Evolutionary conservation across 306 rosid genomes (phyloP).

Genomic region (Sophora flavescens): DNA sequence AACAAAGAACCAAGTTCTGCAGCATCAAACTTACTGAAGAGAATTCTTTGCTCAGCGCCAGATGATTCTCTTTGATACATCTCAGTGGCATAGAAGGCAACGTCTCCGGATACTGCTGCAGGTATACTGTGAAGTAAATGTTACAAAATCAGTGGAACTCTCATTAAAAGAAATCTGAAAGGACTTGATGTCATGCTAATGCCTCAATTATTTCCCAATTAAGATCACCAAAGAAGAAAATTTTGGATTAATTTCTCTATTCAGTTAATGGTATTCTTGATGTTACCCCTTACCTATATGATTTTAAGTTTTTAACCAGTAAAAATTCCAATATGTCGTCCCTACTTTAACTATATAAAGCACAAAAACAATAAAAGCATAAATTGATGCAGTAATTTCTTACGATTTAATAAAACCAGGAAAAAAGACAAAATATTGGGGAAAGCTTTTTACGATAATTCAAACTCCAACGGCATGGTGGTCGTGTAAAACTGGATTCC

Average conservation of each 20-base stretch:
- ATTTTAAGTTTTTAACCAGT: conserved; percentile 29
- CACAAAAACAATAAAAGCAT: conserved; percentile 15
- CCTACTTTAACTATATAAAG: neutral
- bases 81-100: conserved; percentile 76
- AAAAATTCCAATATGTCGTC: neutral
- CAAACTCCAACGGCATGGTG: neutral
- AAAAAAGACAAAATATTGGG: neutral
- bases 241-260: conserved; percentile 14
- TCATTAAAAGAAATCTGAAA: neutral
- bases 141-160: conserved; percentile 37
- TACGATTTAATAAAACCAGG: conserved; percentile 25
- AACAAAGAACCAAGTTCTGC: conserved; percentile 74
- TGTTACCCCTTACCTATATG: conserved; percentile 12
- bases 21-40: conserved; percentile 76
- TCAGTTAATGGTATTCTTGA: conserved; percentile 15
- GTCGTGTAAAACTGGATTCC: conserved; percentile 21
- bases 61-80: conserved; percentile 82
- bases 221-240: conserved; percentile 21
- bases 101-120: conserved; percentile 57
- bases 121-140: conserved; percentile 70
- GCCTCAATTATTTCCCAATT: conserved; percentile 10
- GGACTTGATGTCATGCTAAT: neutral
- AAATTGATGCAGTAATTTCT: conserved; percentile 25
- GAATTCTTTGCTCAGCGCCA: conserved; percentile 64
- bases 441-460: conserved; percentile 15